Conservation (phyloP, 805 yeast genomes). For the Pichia nanzhaoensis region DNA sequence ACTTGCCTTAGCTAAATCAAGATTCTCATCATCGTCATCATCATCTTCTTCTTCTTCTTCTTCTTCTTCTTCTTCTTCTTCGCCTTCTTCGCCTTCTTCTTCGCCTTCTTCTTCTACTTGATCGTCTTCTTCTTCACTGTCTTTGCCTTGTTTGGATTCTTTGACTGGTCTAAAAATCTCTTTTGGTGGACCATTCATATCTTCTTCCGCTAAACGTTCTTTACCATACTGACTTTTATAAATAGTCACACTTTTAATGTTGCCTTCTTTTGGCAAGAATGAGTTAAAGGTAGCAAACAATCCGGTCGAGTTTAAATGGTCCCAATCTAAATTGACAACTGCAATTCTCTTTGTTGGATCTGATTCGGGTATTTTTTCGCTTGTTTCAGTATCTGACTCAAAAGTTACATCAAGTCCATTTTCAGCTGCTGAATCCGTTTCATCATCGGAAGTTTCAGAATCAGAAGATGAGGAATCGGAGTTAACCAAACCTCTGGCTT, state of each 20-base stretch:
- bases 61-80: conserved; percentile 29
- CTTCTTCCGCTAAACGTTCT: conserved; percentile 84
- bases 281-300: conserved; percentile 82
- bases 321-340: conserved; percentile 97
- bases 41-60: conserved; percentile 36
- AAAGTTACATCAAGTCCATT: conserved; percentile 29
- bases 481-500: conserved; percentile 56
- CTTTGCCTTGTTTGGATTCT: too few relatives aligned
- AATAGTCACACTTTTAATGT: conserved; percentile 59
- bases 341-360: conserved; percentile 82
- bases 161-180: conserved; percentile 57
- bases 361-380: conserved; percentile 68
- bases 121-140: conserved; percentile 29
- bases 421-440: conserved; percentile 30
- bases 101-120: conserved; percentile 36
- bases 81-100: conserved; percentile 41
- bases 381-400: conserved; percentile 30
- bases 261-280: conserved; percentile 73
- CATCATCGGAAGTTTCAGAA: conserved; percentile 37
- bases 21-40: conserved; percentile 39
- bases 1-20: conserved; percentile 53
- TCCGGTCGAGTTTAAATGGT: conserved; percentile 80
- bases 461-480: conserved; percentile 33
- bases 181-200: conserved; percentile 84
- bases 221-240: conserved; percentile 92